These are phyloP conservation scores for Castanopsis chinensis DNA, from an alignment of 306 rosid species.

Conservation along the genomic window DNA sequence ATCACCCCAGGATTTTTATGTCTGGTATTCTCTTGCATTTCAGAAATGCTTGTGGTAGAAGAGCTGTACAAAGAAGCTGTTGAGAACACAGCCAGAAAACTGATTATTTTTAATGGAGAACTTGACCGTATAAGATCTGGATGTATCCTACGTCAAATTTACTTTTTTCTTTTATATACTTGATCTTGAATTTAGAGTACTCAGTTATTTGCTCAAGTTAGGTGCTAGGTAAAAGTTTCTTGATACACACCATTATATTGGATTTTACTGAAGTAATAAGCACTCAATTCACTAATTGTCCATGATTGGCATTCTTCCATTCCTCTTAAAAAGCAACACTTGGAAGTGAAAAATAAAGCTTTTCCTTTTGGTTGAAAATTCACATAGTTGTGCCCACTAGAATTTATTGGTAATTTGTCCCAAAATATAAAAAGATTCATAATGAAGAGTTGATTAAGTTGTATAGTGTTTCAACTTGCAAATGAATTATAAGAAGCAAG, in stretches of 20 bases:
- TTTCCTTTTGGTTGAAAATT: not conserved
- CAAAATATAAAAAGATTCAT: not conserved
- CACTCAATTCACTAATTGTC: not conserved
- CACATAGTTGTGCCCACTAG: not conserved
- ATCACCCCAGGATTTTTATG: slow-evolving; percentile 12
- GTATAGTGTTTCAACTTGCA: not conserved
- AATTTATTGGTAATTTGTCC: not conserved
- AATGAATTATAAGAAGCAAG: not conserved
- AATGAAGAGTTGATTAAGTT: not conserved
- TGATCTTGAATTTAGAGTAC: slow-evolving; percentile 2
- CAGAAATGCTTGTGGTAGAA: slow-evolving; percentile 97
- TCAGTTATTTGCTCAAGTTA: not conserved
- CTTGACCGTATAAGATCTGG: slow-evolving; percentile 97
- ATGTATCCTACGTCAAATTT: slow-evolving; percentile 72
- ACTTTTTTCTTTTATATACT: not conserved
- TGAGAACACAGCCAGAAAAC: slow-evolving; percentile 64
- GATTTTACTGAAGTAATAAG: not conserved
- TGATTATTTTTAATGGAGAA: slow-evolving; percentile 90
- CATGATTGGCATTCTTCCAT: not conserved
- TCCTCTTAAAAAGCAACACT: not conserved
- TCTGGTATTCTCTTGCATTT: slow-evolving; percentile 25
- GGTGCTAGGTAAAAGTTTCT: not conserved
- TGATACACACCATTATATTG: not conserved
- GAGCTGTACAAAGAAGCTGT: slow-evolving; percentile 95
- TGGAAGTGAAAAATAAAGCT: not conserved